phyloP scores from a whole-genome alignment of 805 yeast species.

The Candida berthetii region DNA sequence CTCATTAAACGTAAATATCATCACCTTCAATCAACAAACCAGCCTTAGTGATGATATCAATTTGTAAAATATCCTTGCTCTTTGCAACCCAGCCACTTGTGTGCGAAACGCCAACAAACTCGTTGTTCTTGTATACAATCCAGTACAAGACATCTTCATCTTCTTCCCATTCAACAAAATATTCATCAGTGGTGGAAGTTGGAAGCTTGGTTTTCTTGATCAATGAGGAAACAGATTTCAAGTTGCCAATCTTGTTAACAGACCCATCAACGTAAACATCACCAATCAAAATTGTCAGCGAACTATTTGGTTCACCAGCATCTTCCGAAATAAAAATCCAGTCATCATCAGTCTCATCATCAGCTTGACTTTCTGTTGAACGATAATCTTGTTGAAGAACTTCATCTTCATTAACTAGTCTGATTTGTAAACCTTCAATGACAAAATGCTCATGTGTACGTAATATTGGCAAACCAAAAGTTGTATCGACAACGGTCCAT shows the following conservation, averaged over 20 bases:
- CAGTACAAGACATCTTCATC: slow-evolving; percentile 18
- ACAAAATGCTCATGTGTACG: slow-evolving; percentile 18
- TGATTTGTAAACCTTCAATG: slow-evolving; percentile 12
- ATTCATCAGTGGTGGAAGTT: neutral
- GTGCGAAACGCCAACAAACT: slow-evolving; percentile 18
- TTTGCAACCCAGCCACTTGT: slow-evolving; percentile 5
- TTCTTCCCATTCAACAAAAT: slow-evolving; percentile 19
- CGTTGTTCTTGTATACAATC: slow-evolving; percentile 23
- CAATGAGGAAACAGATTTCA: neutral
- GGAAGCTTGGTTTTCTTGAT: slow-evolving; percentile 3
- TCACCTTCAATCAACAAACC: slow-evolving; percentile 13
- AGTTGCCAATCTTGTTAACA: slow-evolving; percentile 6
- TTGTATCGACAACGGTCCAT: slow-evolving; percentile 15
- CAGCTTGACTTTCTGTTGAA: slow-evolving; percentile 3
- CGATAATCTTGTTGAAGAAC: neutral
- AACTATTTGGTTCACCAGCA: slow-evolving; percentile 2
- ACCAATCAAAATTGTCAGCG: slow-evolving; percentile 17
- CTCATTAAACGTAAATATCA: neutral
- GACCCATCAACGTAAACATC: slow-evolving; percentile 9
- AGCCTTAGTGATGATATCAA: slow-evolving; percentile 15
- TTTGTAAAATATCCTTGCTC: slow-evolving; percentile 11
- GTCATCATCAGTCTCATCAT: slow-evolving; percentile 5
- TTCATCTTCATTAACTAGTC: slow-evolving; percentile 9
- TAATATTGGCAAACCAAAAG: slow-evolving; percentile 12
- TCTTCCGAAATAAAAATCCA: slow-evolving; percentile 21